Conservation (phyloP, 148 eudicot genomes). For the Rhododendron ferrugineum region DNA sequence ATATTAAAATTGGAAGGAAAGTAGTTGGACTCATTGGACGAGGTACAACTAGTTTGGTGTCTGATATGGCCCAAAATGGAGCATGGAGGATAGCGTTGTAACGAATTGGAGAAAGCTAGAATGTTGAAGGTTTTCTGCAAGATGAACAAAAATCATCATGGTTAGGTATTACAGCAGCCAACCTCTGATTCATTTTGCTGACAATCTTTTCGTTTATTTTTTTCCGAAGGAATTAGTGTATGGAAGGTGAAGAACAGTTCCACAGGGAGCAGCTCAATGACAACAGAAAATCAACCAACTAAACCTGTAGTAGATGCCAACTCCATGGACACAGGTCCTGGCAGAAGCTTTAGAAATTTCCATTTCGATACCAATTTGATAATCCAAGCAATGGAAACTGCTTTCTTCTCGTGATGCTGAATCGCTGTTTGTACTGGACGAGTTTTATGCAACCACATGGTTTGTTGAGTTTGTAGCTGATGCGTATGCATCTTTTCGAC, state of each 20-base stretch:
- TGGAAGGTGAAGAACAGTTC: conserved; percentile 84
- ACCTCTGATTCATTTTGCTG: conserved; percentile 2
- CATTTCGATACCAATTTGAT: conserved; percentile 52
- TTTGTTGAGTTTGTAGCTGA: conserved; percentile 8
- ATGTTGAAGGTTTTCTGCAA: not conserved
- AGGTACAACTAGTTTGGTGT: not conserved
- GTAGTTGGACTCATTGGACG: not conserved
- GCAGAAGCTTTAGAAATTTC: conserved; percentile 66
- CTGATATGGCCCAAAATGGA: not conserved
- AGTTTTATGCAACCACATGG: conserved; percentile 8
- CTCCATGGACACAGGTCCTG: conserved; percentile 40
- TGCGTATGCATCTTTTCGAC: not conserved
- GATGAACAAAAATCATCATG: not conserved
- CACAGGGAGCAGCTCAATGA: conserved; percentile 47
- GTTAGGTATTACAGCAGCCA: not conserved
- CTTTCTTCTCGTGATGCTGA: conserved; percentile 28
- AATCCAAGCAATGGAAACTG: conserved; percentile 52
- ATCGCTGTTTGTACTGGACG: not conserved
- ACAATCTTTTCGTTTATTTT: not conserved
- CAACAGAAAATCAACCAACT: conserved; percentile 42
- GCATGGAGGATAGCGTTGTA: not conserved
- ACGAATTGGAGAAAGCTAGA: not conserved
- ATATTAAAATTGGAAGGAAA: not conserved
- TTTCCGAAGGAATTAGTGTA: conserved; percentile 47
- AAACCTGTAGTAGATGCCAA: conserved; percentile 39